phyloP scores from a whole-genome alignment of 1,139 yeast species.

The Blastobotrys apis region DNA sequence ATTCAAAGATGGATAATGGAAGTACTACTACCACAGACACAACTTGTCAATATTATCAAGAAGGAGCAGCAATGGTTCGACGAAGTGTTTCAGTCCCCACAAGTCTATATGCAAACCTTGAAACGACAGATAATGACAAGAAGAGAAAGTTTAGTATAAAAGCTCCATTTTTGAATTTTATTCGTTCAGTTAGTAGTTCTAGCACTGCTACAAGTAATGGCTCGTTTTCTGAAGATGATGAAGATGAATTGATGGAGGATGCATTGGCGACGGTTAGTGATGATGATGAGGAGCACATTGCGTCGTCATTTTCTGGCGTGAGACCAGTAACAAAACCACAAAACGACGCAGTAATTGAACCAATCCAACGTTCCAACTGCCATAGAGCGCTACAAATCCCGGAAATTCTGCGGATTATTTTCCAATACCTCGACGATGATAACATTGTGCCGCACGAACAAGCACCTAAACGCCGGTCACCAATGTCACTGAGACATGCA shows the following conservation, averaged over 20 bases:
- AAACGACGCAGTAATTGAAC: slow-evolving; percentile 3
- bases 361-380: slow-evolving; percentile 14
- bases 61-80: no score
- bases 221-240: no score
- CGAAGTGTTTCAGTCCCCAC: slow-evolving; percentile 13
- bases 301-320: no score
- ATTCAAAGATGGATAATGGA: no score
- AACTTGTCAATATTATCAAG: no score
- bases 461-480: slow-evolving; percentile 58
- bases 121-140: neutral
- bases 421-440: slow-evolving; percentile 53
- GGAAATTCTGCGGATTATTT: slow-evolving; percentile 62
- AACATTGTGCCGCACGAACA: slow-evolving; percentile 55
- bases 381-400: slow-evolving; percentile 67
- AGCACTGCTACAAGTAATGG: neutral
- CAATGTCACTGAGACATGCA: slow-evolving; percentile 63
- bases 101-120: slow-evolving; percentile 2
- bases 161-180: slow-evolving; percentile 9
- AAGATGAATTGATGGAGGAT: neutral
- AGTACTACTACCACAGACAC: no score
- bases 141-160: slow-evolving; percentile 1
- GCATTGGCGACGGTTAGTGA: neutral
- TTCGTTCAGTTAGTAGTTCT: neutral
- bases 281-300: neutral
- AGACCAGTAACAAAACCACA: no score